Conservation (phyloP, 495 filamentous ascomycete genomes). For the Hypoxylon fuscum region DNA sequence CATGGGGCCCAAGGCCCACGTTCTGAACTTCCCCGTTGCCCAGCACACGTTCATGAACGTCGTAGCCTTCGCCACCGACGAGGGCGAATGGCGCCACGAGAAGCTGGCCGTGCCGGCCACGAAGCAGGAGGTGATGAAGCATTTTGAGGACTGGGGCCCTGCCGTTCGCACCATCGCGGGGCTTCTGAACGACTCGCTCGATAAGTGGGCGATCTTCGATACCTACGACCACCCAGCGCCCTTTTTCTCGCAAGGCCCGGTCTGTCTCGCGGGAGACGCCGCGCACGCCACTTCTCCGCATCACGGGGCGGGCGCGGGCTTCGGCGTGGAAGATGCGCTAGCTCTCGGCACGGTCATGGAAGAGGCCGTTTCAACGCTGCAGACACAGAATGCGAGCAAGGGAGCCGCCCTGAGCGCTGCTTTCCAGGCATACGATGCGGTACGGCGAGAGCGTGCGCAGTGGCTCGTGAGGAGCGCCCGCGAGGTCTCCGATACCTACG, state of each 20-base stretch:
- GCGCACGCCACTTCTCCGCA: slow-evolving; percentile 53
- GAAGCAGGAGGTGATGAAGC: slow-evolving; percentile 38
- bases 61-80: slow-evolving; percentile 55
- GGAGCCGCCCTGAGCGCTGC: neutral
- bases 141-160: slow-evolving; percentile 42
- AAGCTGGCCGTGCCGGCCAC: slow-evolving; percentile 38
- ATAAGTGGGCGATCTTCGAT: slow-evolving; percentile 59
- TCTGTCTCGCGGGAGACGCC: slow-evolving; percentile 45
- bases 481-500: slow-evolving; percentile 33
- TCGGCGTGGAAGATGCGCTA: slow-evolving; percentile 21
- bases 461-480: slow-evolving; percentile 44
- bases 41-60: slow-evolving; percentile 53
- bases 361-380: neutral
- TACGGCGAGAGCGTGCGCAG: slow-evolving; percentile 31
- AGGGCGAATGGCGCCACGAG: slow-evolving; percentile 43
- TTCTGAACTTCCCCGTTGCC: slow-evolving; percentile 54
- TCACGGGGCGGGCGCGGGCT: slow-evolving; percentile 13
- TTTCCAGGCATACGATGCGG: slow-evolving; percentile 14
- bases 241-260: slow-evolving; percentile 32
- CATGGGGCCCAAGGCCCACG: slow-evolving; percentile 54
- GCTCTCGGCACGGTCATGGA: slow-evolving; percentile 6
- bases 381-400: neutral
- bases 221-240: slow-evolving; percentile 51
- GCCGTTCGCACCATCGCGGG: slow-evolving; percentile 44
- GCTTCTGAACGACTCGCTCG: slow-evolving; percentile 46